Conservation (phyloP, 192 early-diverging fungal species). For the Backusella psychrophila region DNA sequence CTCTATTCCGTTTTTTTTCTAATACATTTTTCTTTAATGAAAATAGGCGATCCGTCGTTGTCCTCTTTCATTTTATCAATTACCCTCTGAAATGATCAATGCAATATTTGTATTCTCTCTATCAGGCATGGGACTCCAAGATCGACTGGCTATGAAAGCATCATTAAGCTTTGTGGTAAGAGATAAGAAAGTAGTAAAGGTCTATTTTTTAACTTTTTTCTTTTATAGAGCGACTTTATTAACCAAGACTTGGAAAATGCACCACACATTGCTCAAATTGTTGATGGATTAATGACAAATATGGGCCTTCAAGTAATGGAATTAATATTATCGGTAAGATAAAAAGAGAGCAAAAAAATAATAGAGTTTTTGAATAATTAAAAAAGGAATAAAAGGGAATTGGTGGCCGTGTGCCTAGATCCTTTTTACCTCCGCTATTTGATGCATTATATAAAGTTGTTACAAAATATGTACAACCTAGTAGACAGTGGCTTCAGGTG, state of each 20-base stretch:
- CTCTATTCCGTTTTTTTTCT: neutral
- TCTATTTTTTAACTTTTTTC: neutral
- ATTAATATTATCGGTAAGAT: conserved; percentile 39
- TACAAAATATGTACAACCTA: conserved; percentile 35
- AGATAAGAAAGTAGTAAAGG: neutral
- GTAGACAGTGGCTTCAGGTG: conserved; percentile 44
- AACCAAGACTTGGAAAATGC: conserved; percentile 36
- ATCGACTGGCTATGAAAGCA: conserved; percentile 52
- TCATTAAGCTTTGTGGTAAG: conserved; percentile 50
- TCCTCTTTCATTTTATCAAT: conserved; percentile 48
- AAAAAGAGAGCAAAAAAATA: neutral
- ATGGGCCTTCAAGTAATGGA: conserved; percentile 46
- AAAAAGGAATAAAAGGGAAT: conserved; percentile 33
- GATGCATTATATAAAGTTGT: conserved; percentile 50
- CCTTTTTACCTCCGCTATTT: conserved; percentile 48
- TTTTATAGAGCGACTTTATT: conserved; percentile 45
- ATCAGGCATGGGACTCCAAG: conserved; percentile 48
- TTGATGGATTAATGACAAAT: conserved; percentile 35
- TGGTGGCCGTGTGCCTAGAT: conserved; percentile 52
- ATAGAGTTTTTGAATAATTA: neutral
- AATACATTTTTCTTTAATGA: neutral
- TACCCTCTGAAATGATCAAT: conserved; percentile 43
- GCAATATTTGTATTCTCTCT: conserved; percentile 45
- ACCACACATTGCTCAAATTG: conserved; percentile 33
- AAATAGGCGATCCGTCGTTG: conserved; percentile 46